Percentiles rank a stretch among this genome's conserved stretches.
phyloP scores from a whole-genome alignment of 495 filamentous ascomycete genomes.

The Letharia lupina region DNA sequence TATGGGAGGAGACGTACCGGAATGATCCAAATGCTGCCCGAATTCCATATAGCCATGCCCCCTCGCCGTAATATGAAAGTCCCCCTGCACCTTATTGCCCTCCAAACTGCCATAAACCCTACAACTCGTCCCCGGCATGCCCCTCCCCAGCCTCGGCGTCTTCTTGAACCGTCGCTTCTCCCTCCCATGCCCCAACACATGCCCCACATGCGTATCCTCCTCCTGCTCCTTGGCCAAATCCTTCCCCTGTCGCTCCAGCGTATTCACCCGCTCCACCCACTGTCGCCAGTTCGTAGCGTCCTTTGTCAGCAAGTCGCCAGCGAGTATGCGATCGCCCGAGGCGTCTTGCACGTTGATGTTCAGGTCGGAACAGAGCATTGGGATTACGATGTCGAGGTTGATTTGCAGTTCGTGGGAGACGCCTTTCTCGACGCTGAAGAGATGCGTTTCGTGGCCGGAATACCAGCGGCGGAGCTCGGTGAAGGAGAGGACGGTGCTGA shows the following conservation, averaged over 20 bases:
- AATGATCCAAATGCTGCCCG: conserved; percentile 76
- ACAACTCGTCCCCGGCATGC: conserved; percentile 54
- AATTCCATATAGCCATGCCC: conserved; percentile 87
- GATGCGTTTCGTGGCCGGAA: conserved; percentile 71
- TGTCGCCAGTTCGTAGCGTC: conserved; percentile 73
- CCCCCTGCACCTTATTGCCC: conserved; percentile 92
- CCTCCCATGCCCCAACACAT: conserved; percentile 42
- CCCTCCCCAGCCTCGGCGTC: conserved; percentile 58
- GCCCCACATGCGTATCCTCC: conserved; percentile 44
- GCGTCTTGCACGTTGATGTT: conserved; percentile 98
- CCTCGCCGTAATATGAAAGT: conserved; percentile 95
- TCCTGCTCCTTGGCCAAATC: conserved; percentile 44
- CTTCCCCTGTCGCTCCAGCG: conserved; percentile 45
- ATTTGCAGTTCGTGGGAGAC: conserved; percentile 81
- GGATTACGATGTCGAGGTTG: conserved; percentile 89
- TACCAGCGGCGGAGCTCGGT: conserved; percentile 77
- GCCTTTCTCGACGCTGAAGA: conserved; percentile 90
- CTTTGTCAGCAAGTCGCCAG: conserved; percentile 60
- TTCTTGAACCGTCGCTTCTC: conserved; percentile 51
- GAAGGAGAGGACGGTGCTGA: conserved; percentile 64
- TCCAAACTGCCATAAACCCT: conserved; percentile 84
- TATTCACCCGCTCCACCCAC: conserved; percentile 74
- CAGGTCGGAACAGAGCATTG: conserved; percentile 80
- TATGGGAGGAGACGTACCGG: conserved; percentile 42
- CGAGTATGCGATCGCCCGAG: conserved; percentile 80